Percentiles rank a stretch among this genome's conserved stretches.
These are phyloP conservation scores for Fusarium nematophilum DNA, from an alignment of 2,329 filamentous ascomycete genomes.

Conservation along the genomic window DNA sequence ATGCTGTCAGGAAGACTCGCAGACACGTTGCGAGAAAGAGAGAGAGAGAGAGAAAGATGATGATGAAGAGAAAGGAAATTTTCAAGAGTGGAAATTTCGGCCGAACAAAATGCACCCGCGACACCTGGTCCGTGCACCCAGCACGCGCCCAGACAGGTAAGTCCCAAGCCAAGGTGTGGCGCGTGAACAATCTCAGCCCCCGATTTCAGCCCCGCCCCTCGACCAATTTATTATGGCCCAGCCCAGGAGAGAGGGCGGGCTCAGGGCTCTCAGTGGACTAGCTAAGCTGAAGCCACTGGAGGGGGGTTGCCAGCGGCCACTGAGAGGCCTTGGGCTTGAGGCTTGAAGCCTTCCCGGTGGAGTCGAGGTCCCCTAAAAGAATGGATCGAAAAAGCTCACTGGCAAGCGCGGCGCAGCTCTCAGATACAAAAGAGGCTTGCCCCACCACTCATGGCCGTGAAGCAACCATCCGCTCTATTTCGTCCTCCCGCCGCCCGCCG, in stretches of 20 bases:
- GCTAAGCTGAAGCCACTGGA: too few relatives aligned
- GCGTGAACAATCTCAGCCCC: conserved; percentile 14
- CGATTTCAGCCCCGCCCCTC: not conserved
- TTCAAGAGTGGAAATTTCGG: conserved; percentile 38
- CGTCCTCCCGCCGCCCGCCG: conserved; percentile 14
- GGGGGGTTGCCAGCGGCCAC: conserved; percentile 19
- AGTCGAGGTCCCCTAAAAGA: conserved; percentile 13
- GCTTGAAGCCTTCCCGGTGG: conserved; percentile 21
- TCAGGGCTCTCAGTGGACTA: not conserved
- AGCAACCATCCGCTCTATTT: conserved; percentile 39
- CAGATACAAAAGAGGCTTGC: conserved; percentile 47
- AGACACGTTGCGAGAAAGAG: conserved; percentile 4
- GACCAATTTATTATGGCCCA: too few relatives aligned
- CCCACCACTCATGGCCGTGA: conserved; percentile 44
- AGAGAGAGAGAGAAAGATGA: conserved; percentile 18
- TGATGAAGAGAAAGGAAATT: conserved; percentile 40
- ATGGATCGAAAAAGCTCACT: conserved; percentile 26
- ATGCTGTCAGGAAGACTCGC: not conserved
- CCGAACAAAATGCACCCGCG: conserved; percentile 32
- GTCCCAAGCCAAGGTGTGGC: conserved; percentile 20
- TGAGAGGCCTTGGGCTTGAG: conserved; percentile 18
- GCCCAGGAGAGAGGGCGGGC: too few relatives aligned
- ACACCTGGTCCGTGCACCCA: conserved; percentile 37
- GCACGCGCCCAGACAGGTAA: conserved; percentile 21
- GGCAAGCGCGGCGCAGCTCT: conserved; percentile 27